Evolutionary conservation across 2,329 filamentous ascomycete genomes (phyloP), one percentile per base, ranked within the genome.

Genomic region (Fusarium subtropicale): DNA sequence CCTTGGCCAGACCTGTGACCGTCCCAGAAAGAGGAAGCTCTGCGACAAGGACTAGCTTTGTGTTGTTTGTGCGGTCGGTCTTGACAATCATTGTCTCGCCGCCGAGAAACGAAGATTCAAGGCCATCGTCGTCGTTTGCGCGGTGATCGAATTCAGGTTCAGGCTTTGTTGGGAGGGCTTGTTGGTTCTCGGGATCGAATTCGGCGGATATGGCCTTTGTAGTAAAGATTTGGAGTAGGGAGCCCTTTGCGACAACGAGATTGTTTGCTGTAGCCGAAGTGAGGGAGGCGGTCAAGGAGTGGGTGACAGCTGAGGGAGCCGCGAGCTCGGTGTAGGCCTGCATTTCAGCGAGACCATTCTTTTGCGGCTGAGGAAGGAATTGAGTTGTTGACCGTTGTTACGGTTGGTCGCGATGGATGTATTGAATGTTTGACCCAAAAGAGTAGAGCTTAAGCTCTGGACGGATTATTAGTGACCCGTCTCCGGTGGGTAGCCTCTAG

Each of bases 311-410:
- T 79, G 94, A 97, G 56, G 96, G 94, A 84, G 95, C 92, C 79
- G 93, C 90, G 79, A 99, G 86, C 86, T 99, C 96, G 77, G 93
- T 94, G 83, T 98, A 98, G 86, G 93, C 97, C 88, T 98, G 95
- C 95, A 98, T 98, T 48, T 71, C 71, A 68, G 76, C 78, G 74
- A 73, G 69, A 76, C 72, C 80, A 81, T 81, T 75, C 71, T 78
- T 75, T 68, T 69, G 54, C 68, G 64, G 59, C 45, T 39, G 55
- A 16, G 12, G 62, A 53, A 67, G 36, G 26, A 51, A 68, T 51
- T 57, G 61, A 70, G 59, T 28, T 73, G 71, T 36, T 65, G 20
- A 22, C 46, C 36, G 20, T 28, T 16, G 36, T 16, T 22, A 24
- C 10, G 7, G 56, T 48, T 39, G 20, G 34, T 62, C 47, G 58